Evolutionary conservation across 148 eudicot species (phyloP), one percentile per base, ranked within the genome.

Genomic region (Rhododendron kiyosumense): DNA sequence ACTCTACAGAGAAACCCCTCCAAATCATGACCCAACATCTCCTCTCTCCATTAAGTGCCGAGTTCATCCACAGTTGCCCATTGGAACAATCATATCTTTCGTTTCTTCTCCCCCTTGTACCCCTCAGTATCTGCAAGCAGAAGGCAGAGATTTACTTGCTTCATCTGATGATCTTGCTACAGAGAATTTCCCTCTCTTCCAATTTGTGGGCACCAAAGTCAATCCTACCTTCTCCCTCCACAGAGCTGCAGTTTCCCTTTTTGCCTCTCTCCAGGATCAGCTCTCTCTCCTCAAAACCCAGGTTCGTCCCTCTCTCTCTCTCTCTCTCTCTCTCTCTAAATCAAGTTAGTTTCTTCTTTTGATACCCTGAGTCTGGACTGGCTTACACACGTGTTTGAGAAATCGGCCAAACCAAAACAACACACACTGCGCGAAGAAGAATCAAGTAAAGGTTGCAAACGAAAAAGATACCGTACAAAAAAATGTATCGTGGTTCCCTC

Each of bases 151-250:
- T 81, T 83, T 87, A 28, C 41, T 89, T 48, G 87, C 69, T 57
- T 88, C 88, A 83, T 88, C 86, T 5, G 80, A 41, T 38, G 17
- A 41, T 34, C 75, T 87, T 0, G 18, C 1, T 4, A 32, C 28
- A 41, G 65, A 30, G 36, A 30, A 63, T 41, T 49, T 65, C n/a
- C 24, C 43, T 18, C 26, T 26, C 41, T 85, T 87, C 78, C 67
- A 85, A 24, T 89, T 87, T 81, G 52, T 89, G 82, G n/a, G 65
- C 73, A 82, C 90, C 77, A 89, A 87, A 82, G 76, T 65, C 87
- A 81, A 87, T 78, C 87, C 85, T 3, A 30, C 86, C 20, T 81
- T 89, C 81, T 89, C 80, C 83, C 52, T 89, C 54, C 75, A 86
- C 85, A 87, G 59, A 85, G 88, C 74, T 81, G 85, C 87, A 0